Conservation (phyloP, 345 rosid genomes). For the Murraya paniculata region DNA sequence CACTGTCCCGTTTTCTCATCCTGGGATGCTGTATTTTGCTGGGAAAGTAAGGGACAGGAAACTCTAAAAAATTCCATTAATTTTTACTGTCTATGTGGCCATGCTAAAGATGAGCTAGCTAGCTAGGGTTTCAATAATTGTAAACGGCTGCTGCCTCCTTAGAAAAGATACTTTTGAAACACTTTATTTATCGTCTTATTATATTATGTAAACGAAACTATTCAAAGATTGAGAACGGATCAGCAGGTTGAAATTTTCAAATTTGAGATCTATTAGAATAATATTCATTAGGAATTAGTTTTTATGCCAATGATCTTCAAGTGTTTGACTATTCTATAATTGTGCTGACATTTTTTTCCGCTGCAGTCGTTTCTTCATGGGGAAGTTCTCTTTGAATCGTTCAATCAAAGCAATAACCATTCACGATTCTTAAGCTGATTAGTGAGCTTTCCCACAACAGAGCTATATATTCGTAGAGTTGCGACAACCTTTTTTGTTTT, state of each 20-base stretch:
- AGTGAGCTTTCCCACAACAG: background rate
- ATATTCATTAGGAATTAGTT: background rate
- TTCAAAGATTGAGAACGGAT: background rate
- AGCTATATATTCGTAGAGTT: background rate
- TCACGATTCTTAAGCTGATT: background rate
- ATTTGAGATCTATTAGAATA: background rate
- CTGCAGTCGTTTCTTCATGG: background rate
- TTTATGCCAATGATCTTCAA: background rate
- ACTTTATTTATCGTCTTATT: background rate
- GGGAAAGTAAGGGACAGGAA: conserved; percentile 28
- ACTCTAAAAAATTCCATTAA: conserved; percentile 13
- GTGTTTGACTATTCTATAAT: background rate
- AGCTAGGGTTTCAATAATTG: background rate
- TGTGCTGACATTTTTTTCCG: background rate
- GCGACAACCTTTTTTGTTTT: no score
- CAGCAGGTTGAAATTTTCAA: background rate
- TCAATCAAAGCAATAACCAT: background rate
- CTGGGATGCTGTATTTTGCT: conserved; percentile 45
- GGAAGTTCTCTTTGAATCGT: background rate
- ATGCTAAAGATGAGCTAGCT: background rate
- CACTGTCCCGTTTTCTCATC: conserved; percentile 12
- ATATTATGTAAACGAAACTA: no score
- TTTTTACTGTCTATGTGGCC: background rate
- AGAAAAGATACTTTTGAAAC: background rate
- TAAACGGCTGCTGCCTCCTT: background rate